Percentiles rank a stretch among this genome's conserved stretches.
phyloP scores from a whole-genome alignment of 2,329 filamentous ascomycete species.

The Aureobasidium melanogenum region DNA sequence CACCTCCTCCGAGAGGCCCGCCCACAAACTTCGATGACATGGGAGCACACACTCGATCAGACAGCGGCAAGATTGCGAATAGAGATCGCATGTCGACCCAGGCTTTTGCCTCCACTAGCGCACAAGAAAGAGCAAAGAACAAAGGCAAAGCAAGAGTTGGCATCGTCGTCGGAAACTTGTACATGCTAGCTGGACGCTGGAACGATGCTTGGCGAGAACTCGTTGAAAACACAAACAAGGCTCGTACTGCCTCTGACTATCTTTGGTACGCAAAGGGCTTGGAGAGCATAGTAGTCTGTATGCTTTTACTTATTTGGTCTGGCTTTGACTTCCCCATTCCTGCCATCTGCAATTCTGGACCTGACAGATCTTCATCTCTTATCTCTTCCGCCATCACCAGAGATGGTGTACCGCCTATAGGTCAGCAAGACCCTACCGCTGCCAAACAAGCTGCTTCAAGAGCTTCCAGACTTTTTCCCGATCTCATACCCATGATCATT shows the following conservation, averaged over 20 bases:
- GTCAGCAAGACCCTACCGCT: slow-evolving; percentile 11
- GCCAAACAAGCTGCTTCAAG: slow-evolving; percentile 34
- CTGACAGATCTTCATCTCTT: slow-evolving; percentile 18
- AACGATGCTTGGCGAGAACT: slow-evolving; percentile 78
- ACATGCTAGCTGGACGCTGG: slow-evolving; percentile 85
- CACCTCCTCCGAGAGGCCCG: slow-evolving; percentile 23
- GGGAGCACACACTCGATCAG: slow-evolving; percentile 27
- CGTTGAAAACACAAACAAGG: slow-evolving; percentile 66
- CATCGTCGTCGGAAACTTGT: slow-evolving; percentile 75
- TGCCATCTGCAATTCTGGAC: slow-evolving; percentile 22
- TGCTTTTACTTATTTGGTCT: slow-evolving; percentile 77
- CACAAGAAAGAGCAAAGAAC: slow-evolving; percentile 49
- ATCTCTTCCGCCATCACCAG: neutral
- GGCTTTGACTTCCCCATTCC: slow-evolving; percentile 65
- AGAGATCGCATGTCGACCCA: slow-evolving; percentile 52
- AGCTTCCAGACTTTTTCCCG: slow-evolving; percentile 54
- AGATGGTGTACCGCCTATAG: slow-evolving; percentile 11
- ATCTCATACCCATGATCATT: slow-evolving; percentile 65
- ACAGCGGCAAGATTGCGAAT: slow-evolving; percentile 23
- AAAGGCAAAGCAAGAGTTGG: slow-evolving; percentile 72
- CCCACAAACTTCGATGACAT: slow-evolving; percentile 49
- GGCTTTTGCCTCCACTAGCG: slow-evolving; percentile 67
- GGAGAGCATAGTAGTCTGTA: slow-evolving; percentile 73
- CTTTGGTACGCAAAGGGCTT: slow-evolving; percentile 96
- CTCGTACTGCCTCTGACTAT: slow-evolving; percentile 76